A percentile compares a stretch with the other conserved stretches of the same genome.
Conservation (phyloP, 2,329 filamentous ascomycete species). For the Chaetomium sp. region DNA sequence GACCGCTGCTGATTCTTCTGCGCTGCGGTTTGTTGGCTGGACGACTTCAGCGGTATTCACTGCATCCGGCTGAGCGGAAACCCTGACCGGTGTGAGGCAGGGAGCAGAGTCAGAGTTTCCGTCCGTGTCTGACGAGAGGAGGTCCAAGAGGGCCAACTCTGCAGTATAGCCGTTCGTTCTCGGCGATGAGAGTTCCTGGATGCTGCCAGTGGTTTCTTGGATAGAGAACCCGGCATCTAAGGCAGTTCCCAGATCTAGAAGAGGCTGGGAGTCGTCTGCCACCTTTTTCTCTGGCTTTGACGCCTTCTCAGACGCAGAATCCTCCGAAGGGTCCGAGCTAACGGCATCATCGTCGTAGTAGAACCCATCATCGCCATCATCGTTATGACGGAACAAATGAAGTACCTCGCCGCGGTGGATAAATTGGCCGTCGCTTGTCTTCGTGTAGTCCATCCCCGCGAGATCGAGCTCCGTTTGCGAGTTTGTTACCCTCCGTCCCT, state of each 20-base stretch:
- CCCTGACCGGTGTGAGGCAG: slow-evolving; percentile 1
- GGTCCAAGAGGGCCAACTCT: not conserved
- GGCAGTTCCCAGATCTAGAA: not conserved
- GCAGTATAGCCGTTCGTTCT: not conserved
- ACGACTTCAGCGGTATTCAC: not conserved
- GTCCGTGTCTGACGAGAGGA: slow-evolving; percentile 15
- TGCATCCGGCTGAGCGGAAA: not conserved
- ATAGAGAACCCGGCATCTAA: not conserved
- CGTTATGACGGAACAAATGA: slow-evolving; percentile 36
- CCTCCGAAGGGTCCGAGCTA: not conserved
- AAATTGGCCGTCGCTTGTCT: slow-evolving; percentile 37
- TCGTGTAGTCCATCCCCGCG: slow-evolving; percentile 34
- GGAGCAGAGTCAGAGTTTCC: not conserved
- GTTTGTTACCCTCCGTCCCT: not conserved
- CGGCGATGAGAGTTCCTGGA: not conserved
- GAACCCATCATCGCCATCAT: slow-evolving; percentile 28
- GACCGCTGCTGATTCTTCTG: not conserved
- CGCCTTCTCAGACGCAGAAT: not conserved
- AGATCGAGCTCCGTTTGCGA: slow-evolving; percentile 25
- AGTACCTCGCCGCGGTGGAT: slow-evolving; percentile 42
- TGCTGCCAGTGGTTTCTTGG: not conserved
- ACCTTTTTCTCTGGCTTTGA: not conserved
- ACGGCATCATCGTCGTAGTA: slow-evolving; percentile 4
- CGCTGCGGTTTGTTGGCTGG: not conserved
- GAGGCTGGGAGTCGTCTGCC: not conserved